These are phyloP conservation scores for Exserohilum rostratum DNA, from an alignment of 2,329 filamentous ascomycete genomes.

Conservation along the genomic window DNA sequence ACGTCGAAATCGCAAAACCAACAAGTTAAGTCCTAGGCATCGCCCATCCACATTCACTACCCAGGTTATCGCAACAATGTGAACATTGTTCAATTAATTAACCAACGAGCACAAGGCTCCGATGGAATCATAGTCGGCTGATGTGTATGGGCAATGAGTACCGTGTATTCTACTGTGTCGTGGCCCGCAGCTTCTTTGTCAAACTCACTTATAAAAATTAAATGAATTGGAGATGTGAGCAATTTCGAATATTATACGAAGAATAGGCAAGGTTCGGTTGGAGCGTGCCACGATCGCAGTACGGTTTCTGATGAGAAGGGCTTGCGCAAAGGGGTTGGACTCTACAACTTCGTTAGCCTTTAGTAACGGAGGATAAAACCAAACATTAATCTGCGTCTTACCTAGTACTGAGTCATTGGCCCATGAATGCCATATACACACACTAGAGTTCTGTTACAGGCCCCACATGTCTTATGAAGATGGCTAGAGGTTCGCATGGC, in stretches of 20 bases:
- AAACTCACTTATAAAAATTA: neutral
- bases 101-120: too few species aligned
- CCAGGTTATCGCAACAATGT: too few species aligned
- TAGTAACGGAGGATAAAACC: too few species aligned
- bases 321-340: neutral
- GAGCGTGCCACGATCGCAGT: neutral
- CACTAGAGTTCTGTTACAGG: neutral
- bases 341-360: conserved; percentile 8
- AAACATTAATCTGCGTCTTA: neutral
- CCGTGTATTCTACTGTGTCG: too few species aligned
- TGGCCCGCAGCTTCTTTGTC: too few species aligned
- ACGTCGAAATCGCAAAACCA: too few species aligned
- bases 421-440: neutral
- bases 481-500: conserved; percentile 4
- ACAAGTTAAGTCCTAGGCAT: too few species aligned
- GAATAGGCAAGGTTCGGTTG: neutral
- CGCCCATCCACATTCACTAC: too few species aligned
- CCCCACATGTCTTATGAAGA: neutral
- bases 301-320: neutral
- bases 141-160: too few species aligned
- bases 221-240: neutral
- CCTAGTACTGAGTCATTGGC: neutral
- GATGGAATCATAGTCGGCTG: too few species aligned
- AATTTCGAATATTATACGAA: neutral
- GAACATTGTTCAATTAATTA: too few species aligned